Base-by-base conservation (phyloP, 192 early-diverging fungal genomes). In the Irineochytrium annulatum region DNA sequence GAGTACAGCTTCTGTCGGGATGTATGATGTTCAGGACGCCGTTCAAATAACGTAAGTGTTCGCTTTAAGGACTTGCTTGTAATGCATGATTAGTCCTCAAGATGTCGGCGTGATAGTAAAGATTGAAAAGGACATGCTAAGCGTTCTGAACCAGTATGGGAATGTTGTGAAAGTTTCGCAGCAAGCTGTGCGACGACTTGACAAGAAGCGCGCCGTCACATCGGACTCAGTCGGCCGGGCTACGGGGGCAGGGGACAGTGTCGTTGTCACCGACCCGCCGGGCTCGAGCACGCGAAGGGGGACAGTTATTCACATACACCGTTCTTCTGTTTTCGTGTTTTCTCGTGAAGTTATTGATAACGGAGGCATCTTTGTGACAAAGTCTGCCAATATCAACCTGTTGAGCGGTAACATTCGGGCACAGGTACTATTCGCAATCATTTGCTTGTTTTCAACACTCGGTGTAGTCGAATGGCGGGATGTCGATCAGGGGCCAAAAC, bases 1-100 rank as follows among this genome's bases (percentile, higher is more conserved):
- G 32, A 54, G 55, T 2, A 65, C 71, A 52, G 68, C 77, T 2
- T 71, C 75, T 4, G 77, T 82, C 16, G 86, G 87, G 17, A 81
- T 86, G 24, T 89, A 88, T 65, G 93, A 95, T 52, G 78, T 92
- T 20, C 86, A 94, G 46, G 95, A 98, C 59, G 77, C 95, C 29
- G 92, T 96, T 17, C 79, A 86, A 57, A 73, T 95, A 24, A 84
- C 85, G 78, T 85, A 69, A 68, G 78, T 73, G 20, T 30, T 16
- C 24, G 24, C 45, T 28, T 29, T 29, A 32, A 54, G 26, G 32
- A 24, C 22, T n/a, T 0, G 24, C 28, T 29, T n/a, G 35, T n/a
- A 26, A 34, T 20, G 19, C 48, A 43, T n/a, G n/a, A n/a, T n/a
- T 5, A 75, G 60, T 24, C 62, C 59, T 37, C 60, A 28, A 45